Base-by-base conservation (phyloP, 805 yeast species). In the Candida ipomoeae region DNA sequence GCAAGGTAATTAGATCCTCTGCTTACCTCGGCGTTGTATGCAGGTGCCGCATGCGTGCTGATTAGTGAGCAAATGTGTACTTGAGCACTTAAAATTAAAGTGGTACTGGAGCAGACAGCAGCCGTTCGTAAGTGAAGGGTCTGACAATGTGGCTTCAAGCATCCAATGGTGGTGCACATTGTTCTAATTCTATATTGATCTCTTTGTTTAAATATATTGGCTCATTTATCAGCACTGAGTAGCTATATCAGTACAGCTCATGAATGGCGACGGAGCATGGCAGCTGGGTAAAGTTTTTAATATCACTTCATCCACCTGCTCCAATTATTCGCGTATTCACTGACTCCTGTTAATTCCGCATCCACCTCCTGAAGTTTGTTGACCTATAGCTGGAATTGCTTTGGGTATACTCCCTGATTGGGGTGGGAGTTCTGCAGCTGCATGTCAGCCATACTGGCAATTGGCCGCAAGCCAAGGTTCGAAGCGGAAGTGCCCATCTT, bases 391-490 rank as follows among this genome's bases (percentile, higher is more conserved):
- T 54, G 54, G 35, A 50, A 45, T 32, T 53, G 55, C 18, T 54
- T 45, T 29, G 53, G 48, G 46, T 46, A 38, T 42, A 48, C 33
- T 23, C 51, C 44, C 15, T 44, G 38, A 20, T 38, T 48, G 20
- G 41, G 23, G 7, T 40, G 10, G 5, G 26, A 26, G 34, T 46
- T 43, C 29, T 50, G 53, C 21, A 44, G 51, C 31, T 53, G 61
- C 45, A 56, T 40, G 39, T 57, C 59, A 8, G 58, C 56, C 59
- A 57, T 55, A 45, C 61, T 56, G 34, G 56, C 46, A 20, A 56
- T 54, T 13, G 57, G 54, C 37, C 58, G 52, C 8, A 57, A 49
- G 7, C 53, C 56, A 45, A 47, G 40, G 18, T 48, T 47, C 8
- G 49, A 40, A 1, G 45, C 29, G 3, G 43, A 46, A 18, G 26